Conservation (phyloP, 2,329 filamentous ascomycete genomes). For the Neopestalotiopsis clavispora region DNA sequence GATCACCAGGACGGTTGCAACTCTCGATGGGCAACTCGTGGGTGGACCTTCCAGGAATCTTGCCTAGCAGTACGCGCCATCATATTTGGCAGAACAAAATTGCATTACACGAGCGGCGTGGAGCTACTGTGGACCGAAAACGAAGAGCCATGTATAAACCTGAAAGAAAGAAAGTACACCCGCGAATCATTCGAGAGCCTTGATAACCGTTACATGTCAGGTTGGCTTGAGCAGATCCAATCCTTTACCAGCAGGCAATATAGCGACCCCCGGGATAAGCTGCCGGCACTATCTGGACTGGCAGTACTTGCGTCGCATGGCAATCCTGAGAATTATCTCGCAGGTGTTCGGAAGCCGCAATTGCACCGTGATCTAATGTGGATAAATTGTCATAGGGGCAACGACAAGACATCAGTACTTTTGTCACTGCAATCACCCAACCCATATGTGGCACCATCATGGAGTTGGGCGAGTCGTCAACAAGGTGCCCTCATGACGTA, state of each 20-base stretch:
- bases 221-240: not conserved
- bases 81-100: not conserved
- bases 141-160: not conserved
- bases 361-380: not conserved
- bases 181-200: not conserved
- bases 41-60: not conserved
- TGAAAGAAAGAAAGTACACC: not conserved
- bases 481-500: rapidly evolving
- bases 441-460: not conserved
- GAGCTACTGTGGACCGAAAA: not conserved
- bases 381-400: not conserved
- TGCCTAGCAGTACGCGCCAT: not conserved
- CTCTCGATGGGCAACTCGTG: not conserved
- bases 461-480: not conserved
- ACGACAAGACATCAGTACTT: not conserved
- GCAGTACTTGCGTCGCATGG: not conserved
- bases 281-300: not conserved
- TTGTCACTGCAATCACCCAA: not conserved
- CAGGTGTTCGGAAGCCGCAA: not conserved
- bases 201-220: not conserved
- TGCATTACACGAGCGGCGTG: not conserved
- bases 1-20: not conserved
- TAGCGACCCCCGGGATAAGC: not conserved
- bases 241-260: not conserved
- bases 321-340: not conserved